Evolutionary conservation across 2,329 filamentous ascomycete genomes (phyloP).

Genomic region (Phaeosphaeriaceae sp.): DNA sequence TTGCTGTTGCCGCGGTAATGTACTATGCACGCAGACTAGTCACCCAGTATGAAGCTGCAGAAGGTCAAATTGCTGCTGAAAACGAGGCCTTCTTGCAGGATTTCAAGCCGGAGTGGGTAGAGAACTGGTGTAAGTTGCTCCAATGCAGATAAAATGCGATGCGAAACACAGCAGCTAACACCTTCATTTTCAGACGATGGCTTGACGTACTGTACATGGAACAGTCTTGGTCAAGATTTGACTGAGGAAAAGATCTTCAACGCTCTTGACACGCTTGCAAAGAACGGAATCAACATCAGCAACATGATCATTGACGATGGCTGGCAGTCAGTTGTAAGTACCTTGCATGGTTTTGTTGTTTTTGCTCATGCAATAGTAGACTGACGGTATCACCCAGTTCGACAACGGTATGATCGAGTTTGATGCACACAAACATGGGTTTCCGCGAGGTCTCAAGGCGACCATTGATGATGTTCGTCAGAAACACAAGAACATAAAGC

Average conservation of each 20-base stretch:
- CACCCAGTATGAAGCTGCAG: conserved; percentile 52
- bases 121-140: conserved; percentile 70
- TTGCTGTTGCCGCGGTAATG: conserved; percentile 79
- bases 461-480: conserved; percentile 73
- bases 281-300: conserved; percentile 76
- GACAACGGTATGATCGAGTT: conserved; percentile 73
- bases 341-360: background rate
- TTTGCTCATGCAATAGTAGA: conserved; percentile 29
- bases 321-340: conserved; percentile 62
- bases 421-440: conserved; percentile 80
- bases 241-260: conserved; percentile 80
- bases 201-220: conserved; percentile 96
- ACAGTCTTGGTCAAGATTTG: conserved; percentile 82
- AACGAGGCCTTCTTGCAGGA: conserved; percentile 56
- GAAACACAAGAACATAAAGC: conserved; percentile 74
- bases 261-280: conserved; percentile 74
- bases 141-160: background rate
- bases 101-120: conserved; percentile 71
- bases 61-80: conserved; percentile 56
- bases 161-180: background rate
- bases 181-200: conserved; percentile 66
- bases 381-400: conserved; percentile 56
- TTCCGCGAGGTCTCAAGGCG: conserved; percentile 79
- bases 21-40: conserved; percentile 81
- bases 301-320: conserved; percentile 97